Base-by-base conservation (phyloP, 2,329 filamentous ascomycete genomes). In the Botryotinia narcissicola region DNA sequence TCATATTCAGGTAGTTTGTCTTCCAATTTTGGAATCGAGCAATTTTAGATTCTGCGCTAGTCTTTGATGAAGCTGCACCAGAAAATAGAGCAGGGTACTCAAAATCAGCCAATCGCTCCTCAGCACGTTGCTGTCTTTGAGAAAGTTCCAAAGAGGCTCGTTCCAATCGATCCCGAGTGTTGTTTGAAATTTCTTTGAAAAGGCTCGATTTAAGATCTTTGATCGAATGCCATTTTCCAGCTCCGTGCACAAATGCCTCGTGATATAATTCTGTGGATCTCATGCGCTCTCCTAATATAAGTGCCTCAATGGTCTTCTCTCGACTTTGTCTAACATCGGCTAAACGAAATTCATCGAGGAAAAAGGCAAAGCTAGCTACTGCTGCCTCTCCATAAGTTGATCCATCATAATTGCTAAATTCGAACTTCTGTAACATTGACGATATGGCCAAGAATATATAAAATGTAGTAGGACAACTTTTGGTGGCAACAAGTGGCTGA, bases 31-130 rank as follows among this genome's bases (percentile, higher is more conserved):
- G 94, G 85, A 97, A 98, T 35, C 91, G 90, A 61, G 97, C 89
- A 29, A 89, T 84, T 80, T 91, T 95, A 76, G 93, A 90, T 81
- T 97, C 94, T 0, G 87, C 86, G 35, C 90, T 88, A 0, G 92
- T 93, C 18, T 91, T 95, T 5, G 94, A 97, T 81, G 91, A 94
- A 79, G 93, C 95, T 76, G 94, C 90, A 48, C 96, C 96, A 0
- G 94, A 89, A 80, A 97, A 98, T 8, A 98, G 85, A 0, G 93
- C 92, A 0, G 95, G 94, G 78, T 97, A 98, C 46, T 98, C 93
- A 78, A 98, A 98, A 75, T 94, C 90, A 73, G 93, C 90, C n/a
- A 98, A 85, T 61, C 93, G 91, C 46, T 85, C 84, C 76, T 93
- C 91, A 76, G 94, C 89, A 71, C 87, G 90, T 75, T 90, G 87